Evolutionary conservation across 805 yeast species (phyloP), one percentile per base, ranked within the genome.

Genomic region (Metschnikowia cerradonensis): DNA sequence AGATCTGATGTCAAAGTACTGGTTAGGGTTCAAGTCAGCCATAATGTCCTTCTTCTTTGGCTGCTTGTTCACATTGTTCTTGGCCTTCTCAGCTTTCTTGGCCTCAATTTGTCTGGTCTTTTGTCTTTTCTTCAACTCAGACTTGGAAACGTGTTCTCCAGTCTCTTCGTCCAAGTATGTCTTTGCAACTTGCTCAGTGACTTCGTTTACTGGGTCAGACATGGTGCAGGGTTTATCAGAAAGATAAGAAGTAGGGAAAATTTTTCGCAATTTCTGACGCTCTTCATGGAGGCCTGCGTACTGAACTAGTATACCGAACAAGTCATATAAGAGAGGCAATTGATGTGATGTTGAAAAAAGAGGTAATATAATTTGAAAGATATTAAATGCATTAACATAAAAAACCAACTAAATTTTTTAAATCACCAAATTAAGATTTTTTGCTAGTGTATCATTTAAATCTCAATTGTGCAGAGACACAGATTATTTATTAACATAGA

Each of bases 111-210:
- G 87, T 71, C 98, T 85, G 59, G 78, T 78, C 80, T 94, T 94
- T 73, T 88, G 90, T 76, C 99, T 87, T 80, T 88, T 90, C 80
- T 92, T 92, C 75, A 92, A 84, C 74, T 92, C 99, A 55, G 94
- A 80, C 78, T 92, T 92, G 66, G 98, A 94, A 43, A 92, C 96
- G 73, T 83, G 88, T 75, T 92, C 99, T 45, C 98, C 98, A 55
- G 98, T 94, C 62, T 75, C 96, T 52, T 90, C 96, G 69, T 92
- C 99, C 60, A 92, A 77, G 71, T 86, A 86, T 43, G 83, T 70
- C 67, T 88, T 87, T 67, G 86, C 86, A 52, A 87, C 83, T 57
- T 78, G 82, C 64, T 90, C 97, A 48, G 96, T 70, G 47, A 78
- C 86, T 65, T 81, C 75, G 49, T 81, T 78, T 51, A 82, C 84